A percentile compares a stretch with the other conserved stretches of the same genome.
Conservation (phyloP, 805 yeast species). For the Candida stauntonica region DNA sequence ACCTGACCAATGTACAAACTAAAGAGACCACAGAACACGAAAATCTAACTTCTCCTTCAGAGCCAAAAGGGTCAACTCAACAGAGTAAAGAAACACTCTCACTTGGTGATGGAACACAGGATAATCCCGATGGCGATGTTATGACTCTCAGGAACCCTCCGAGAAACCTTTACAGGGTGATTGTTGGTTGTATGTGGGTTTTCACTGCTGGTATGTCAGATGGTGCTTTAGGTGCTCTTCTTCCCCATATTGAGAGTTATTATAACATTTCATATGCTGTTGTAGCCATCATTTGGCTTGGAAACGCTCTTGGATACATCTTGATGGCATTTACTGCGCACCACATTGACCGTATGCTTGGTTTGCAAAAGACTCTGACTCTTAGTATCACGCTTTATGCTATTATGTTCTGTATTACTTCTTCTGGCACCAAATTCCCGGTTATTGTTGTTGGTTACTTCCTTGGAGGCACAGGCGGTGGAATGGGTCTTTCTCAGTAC, state of each 20-base stretch:
- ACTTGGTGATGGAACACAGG: no score
- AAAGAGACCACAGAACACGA: no score
- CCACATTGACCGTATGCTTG: constrained; percentile 37
- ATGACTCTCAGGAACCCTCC: constrained; percentile 42
- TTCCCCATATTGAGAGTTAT: constrained; percentile 48
- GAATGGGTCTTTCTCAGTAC: constrained; percentile 43
- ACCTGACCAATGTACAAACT: no score
- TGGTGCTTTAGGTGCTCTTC: constrained; percentile 57
- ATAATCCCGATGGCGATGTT: no score
- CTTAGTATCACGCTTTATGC: constrained; percentile 35
- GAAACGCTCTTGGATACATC: constrained; percentile 53
- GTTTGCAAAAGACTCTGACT: constrained; percentile 35
- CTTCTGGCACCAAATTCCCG: constrained; percentile 47
- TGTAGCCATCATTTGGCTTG: constrained; percentile 56
- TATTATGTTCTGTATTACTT: constrained; percentile 41
- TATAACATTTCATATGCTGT: constrained; percentile 45
- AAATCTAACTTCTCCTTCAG: no score
- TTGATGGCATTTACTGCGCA: constrained; percentile 47
- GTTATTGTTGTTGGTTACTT: constrained; percentile 46
- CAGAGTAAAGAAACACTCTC: no score
- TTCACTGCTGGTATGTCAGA: constrained; percentile 44
- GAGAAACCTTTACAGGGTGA: constrained; percentile 38
- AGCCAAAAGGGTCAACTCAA: no score
- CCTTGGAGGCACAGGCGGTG: constrained; percentile 56
- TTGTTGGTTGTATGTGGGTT: constrained; percentile 38